Base-by-base conservation (phyloP, 179 eudicot species). In the Pouteria campechiana region DNA sequence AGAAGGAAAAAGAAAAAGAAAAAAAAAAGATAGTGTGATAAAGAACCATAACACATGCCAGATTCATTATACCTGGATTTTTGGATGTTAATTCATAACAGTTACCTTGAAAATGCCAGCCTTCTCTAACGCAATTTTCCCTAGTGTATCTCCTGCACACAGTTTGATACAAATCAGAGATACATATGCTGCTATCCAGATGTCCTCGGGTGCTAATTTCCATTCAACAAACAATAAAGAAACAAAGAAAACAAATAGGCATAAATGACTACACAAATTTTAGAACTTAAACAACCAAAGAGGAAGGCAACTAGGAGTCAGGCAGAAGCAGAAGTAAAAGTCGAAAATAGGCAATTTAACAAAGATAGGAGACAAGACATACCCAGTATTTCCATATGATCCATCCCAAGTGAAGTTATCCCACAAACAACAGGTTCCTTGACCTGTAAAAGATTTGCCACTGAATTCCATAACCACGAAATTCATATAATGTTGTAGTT, bases 71-170 rank as follows among this genome's bases (percentile, higher is more conserved):
- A 48, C 17, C 18, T 29, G 3, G 13, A 14, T 14, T 37, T 59
- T 43, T 42, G 31, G n/a, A n/a, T n/a, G n/a, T n/a, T n/a, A n/a
- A n/a, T n/a, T n/a, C n/a, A n/a, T n/a, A n/a, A n/a, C n/a, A n/a
- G n/a, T 57, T 70, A 81, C 95, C 92, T 85, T 85, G 46, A 85
- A 66, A 18, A 85, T 85, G 59, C 95, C 95, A 52, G 95, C 92
- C 57, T 85, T 81, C 44, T 85, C 92, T 30, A 57, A 65, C 22
- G 92, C 95, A 70, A 85, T 85, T 57, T 62, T 22, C 47, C 48
- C 77, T 46, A 85, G 64, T 20, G 79, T 85, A 57, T 78, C 68
- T 57, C 95, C 95, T 85, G 71, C 54, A 65, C 33, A 48, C 37
- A 14, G n/a, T n/a, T n/a, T n/a, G n/a, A n/a, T n/a, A n/a, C n/a